These are phyloP conservation scores for Nakaseomyces nivariensis DNA, from an alignment of 1,139 yeast species.

Conservation along the genomic window DNA sequence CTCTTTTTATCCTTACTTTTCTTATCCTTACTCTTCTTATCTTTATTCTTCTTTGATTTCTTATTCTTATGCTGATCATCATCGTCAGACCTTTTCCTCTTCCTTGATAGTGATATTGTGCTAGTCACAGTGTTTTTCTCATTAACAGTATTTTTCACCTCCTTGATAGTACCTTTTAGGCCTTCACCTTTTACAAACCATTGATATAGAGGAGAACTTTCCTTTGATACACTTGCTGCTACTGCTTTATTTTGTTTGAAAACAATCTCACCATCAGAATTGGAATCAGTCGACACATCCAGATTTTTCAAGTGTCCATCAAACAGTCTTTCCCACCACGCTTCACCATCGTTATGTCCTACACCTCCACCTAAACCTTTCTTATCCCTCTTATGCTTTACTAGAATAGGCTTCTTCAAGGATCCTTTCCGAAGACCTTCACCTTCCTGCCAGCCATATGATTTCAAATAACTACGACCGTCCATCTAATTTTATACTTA, in stretches of 20 bases:
- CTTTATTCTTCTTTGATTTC: slow-evolving; percentile 10
- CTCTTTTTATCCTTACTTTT: slow-evolving; percentile 22
- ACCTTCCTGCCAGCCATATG: slow-evolving; percentile 89
- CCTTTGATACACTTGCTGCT: slow-evolving; percentile 40
- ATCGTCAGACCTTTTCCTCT: slow-evolving; percentile 12
- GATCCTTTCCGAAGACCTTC: slow-evolving; percentile 77
- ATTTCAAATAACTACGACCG: slow-evolving; percentile 58
- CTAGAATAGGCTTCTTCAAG: slow-evolving; percentile 72
- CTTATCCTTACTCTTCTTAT: slow-evolving; percentile 16
- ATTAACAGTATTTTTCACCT: slow-evolving; percentile 16
- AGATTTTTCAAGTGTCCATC: slow-evolving; percentile 83
- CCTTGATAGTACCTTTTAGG: slow-evolving; percentile 63
- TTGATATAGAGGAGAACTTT: slow-evolving; percentile 51
- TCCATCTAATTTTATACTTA: slow-evolving; percentile 38
- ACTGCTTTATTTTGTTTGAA: slow-evolving; percentile 37
- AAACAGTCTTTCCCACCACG: slow-evolving; percentile 95
- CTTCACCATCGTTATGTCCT: slow-evolving; percentile 48
- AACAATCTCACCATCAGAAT: slow-evolving; percentile 31
- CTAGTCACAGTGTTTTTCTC: slow-evolving; percentile 7
- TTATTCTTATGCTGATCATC: slow-evolving; percentile 10
- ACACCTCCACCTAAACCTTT: slow-evolving; percentile 55
- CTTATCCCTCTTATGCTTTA: slow-evolving; percentile 80
- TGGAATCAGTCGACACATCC: slow-evolving; percentile 42
- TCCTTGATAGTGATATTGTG: slow-evolving; percentile 9
- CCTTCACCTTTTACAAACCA: slow-evolving; percentile 80